A percentile compares a stretch with the other conserved stretches of the same genome.
phyloP scores from a whole-genome alignment of 2,329 filamentous ascomycete species.

The Botrytis hyacinthi region DNA sequence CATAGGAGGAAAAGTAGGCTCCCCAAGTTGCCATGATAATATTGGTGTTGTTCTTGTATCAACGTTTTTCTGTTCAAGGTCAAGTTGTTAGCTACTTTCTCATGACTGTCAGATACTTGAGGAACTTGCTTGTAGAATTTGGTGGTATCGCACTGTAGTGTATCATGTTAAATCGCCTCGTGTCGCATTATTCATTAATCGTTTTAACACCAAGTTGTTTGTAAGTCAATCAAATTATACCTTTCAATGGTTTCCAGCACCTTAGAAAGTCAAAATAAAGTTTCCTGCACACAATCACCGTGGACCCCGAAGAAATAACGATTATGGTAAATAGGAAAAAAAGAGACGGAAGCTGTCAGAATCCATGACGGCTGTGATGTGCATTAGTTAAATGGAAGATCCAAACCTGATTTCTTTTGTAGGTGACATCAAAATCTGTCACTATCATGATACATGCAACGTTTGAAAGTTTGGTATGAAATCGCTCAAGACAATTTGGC shows the following conservation, averaged over 20 bases:
- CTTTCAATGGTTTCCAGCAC: constrained; percentile 17
- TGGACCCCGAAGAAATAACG: background rate
- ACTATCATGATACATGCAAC: constrained; percentile 5
- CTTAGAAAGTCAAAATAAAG: background rate
- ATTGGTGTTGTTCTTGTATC: background rate
- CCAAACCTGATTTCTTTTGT: background rate
- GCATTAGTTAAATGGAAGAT: background rate
- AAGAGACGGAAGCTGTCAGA: background rate
- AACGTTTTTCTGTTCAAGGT: background rate
- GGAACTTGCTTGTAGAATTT: background rate
- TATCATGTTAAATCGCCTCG: too few species aligned
- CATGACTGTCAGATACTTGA: background rate
- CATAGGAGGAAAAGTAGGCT: constrained; percentile 27
- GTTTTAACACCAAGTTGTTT: background rate
- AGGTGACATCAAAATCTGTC: background rate
- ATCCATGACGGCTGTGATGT: background rate
- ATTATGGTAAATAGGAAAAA: background rate
- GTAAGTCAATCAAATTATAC: background rate
- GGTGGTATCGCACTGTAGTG: background rate
- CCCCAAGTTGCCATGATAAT: constrained; percentile 30
- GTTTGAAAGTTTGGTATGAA: constrained; percentile 6
- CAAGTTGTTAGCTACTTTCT: background rate
- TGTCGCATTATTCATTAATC: background rate
- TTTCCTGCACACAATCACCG: background rate
- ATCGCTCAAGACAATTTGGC: background rate